These are phyloP conservation scores for Quercus agrifolia DNA, from an alignment of 306 rosid genomes.

Conservation along the genomic window DNA sequence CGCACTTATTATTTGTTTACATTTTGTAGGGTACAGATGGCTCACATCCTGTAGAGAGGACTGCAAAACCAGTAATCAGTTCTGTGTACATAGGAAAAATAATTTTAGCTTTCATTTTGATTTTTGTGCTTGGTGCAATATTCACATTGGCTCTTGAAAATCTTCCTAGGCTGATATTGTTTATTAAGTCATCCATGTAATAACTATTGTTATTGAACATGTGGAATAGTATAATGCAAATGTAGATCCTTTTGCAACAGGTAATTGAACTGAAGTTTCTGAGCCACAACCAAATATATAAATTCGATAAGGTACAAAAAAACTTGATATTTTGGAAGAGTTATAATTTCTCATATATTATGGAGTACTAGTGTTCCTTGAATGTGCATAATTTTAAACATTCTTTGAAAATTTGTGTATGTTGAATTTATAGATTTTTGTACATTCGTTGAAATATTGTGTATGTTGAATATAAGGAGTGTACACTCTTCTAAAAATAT, in stretches of 20 bases:
- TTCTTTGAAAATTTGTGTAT: too few species aligned
- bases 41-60: slow-evolving; percentile 18
- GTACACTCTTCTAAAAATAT: too few species aligned
- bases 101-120: slow-evolving; percentile 49
- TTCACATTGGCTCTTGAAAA: slow-evolving; percentile 66
- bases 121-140: slow-evolving; percentile 60
- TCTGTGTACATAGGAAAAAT: slow-evolving; percentile 48
- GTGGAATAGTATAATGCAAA: neutral
- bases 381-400: too few species aligned
- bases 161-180: slow-evolving; percentile 53
- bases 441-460: too few species aligned
- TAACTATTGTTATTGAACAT: slow-evolving; percentile 8
- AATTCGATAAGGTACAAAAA: neutral
- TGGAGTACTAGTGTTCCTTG: too few species aligned
- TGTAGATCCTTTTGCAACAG: neutral
- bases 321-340: neutral
- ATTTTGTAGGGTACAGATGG: slow-evolving; percentile 36
- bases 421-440: too few species aligned
- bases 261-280: neutral
- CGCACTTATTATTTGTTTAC: slow-evolving; percentile 11
- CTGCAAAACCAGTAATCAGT: slow-evolving; percentile 34
- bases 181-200: slow-evolving; percentile 29
- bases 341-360: too few species aligned
- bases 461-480: too few species aligned
- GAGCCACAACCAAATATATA: neutral